A percentile compares a stretch with the other conserved stretches of the same genome.
phyloP scores from a whole-genome alignment of 2,329 filamentous ascomycete species.

The Tympanopsis confertula region DNA sequence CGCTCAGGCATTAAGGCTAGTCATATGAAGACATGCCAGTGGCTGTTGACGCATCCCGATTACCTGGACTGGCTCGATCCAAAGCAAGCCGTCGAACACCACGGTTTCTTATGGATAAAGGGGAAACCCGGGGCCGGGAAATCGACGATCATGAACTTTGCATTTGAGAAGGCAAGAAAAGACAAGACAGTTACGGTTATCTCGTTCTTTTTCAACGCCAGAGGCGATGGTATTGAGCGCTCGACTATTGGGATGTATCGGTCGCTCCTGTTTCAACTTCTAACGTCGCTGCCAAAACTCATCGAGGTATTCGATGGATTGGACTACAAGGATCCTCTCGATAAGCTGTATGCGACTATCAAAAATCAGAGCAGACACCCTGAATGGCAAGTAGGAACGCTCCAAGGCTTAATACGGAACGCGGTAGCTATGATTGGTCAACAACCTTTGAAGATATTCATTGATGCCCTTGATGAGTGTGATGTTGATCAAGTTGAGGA shows the following conservation, averaged over 20 bases:
- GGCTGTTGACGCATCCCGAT: constrained; percentile 12
- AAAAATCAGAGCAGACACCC: too few relatives aligned
- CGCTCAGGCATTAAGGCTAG: too few relatives aligned
- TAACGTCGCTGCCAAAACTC: constrained; percentile 17
- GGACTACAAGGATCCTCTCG: too few relatives aligned
- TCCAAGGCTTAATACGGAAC: too few relatives aligned
- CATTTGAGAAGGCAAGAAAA: constrained; percentile 6
- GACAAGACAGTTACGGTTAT: constrained; percentile 11
- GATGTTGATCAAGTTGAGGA: constrained; percentile 24
- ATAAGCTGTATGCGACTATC: too few relatives aligned
- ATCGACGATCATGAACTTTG: constrained; percentile 29
- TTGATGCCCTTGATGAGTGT: constrained; percentile 37
- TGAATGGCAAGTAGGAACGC: too few relatives aligned
- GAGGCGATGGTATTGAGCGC: constrained; percentile 28
- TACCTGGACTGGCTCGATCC: constrained; percentile 20
- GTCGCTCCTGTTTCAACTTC: constrained; percentile 30
- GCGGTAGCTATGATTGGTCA: too few relatives aligned
- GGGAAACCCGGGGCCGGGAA: constrained; percentile 28
- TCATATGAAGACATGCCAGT: constrained; percentile 15
- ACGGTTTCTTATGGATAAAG: constrained; percentile 30
- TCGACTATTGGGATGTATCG: constrained; percentile 32
- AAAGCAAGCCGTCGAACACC: constrained; percentile 10
- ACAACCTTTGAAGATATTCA: too few relatives aligned
- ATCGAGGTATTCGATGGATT: too few relatives aligned
- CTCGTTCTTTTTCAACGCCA: constrained; percentile 36